These are phyloP conservation scores for Neurospora sp. DNA, from an alignment of 495 filamentous ascomycete species.

Conservation along the genomic window DNA sequence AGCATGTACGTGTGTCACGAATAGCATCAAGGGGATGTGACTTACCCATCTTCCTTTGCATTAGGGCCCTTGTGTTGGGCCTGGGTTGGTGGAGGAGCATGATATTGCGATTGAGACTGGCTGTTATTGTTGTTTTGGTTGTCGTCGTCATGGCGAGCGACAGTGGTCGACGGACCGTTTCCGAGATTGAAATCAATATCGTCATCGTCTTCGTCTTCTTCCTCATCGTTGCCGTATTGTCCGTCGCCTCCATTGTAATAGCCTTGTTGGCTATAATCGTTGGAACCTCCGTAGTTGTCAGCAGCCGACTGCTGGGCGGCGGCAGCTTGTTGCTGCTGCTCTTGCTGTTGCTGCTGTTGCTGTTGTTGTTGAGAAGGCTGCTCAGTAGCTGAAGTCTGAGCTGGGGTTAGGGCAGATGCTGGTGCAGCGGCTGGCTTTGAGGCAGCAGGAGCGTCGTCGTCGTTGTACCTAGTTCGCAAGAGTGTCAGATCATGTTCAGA, in stretches of 20 bases:
- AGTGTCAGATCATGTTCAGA: conserved; percentile 6
- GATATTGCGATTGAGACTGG: conserved; percentile 12
- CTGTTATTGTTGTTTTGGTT: conserved; percentile 17
- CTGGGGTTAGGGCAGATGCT: conserved; percentile 23
- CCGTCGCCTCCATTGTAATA: conserved; percentile 35
- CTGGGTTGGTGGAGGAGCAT: conserved; percentile 12
- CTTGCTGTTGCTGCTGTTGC: conserved; percentile 38
- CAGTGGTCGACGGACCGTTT: conserved; percentile 28
- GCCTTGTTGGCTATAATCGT: conserved; percentile 3
- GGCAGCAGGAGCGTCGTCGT: conserved; percentile 46
- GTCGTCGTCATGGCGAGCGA: conserved; percentile 27
- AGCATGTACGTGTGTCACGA: conserved; percentile 5
- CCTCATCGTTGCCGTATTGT: conserved; percentile 48
- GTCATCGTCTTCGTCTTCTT: conserved; percentile 57
- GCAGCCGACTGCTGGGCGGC: conserved; percentile 2
- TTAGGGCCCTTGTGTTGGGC: conserved; percentile 42
- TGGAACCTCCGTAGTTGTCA: background rate
- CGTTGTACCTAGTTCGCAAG: conserved; percentile 60
- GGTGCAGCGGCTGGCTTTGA: conserved; percentile 28
- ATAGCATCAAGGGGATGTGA: conserved; percentile 25
- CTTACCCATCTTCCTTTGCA: conserved; percentile 99
- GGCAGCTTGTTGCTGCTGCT: conserved; percentile 44
- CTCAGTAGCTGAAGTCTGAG: conserved; percentile 18
- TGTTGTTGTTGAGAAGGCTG: conserved; percentile 22
- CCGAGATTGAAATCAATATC: conserved; percentile 50